A percentile compares a stretch with the other conserved stretches of the same genome.
These are phyloP conservation scores for Sarocladium strictum DNA, from an alignment of 2,329 filamentous ascomycete species.

Conservation along the genomic window DNA sequence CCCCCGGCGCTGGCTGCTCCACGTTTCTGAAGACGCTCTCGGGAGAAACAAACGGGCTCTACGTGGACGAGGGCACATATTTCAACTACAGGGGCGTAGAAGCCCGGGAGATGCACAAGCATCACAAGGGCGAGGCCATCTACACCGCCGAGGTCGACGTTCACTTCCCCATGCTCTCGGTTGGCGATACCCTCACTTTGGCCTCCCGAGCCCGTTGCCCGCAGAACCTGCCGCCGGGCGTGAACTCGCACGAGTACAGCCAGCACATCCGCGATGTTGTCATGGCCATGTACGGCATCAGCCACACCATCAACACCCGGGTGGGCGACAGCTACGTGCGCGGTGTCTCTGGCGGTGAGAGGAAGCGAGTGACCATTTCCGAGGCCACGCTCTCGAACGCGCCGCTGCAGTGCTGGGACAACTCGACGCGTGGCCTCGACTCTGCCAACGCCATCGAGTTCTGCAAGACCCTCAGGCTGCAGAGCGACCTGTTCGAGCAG, in stretches of 20 bases:
- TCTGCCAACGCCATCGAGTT: slow-evolving; percentile 73
- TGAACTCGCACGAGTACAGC: slow-evolving; percentile 48
- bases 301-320: slow-evolving; percentile 68
- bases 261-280: slow-evolving; percentile 63
- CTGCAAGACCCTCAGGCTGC: slow-evolving; percentile 61
- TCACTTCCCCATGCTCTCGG: slow-evolving; percentile 70
- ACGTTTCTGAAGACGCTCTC: slow-evolving; percentile 71
- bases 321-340: slow-evolving; percentile 72
- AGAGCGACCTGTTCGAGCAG: slow-evolving; percentile 59
- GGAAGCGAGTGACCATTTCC: slow-evolving; percentile 60
- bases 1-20: slow-evolving; percentile 48
- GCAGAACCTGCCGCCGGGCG: slow-evolving; percentile 51
- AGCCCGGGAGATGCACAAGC: slow-evolving; percentile 67
- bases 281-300: slow-evolving; percentile 71
- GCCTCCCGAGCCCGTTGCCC: slow-evolving; percentile 66
- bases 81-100: slow-evolving; percentile 77
- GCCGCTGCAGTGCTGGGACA: slow-evolving; percentile 63
- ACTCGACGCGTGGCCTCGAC: slow-evolving; percentile 68
- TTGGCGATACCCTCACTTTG: slow-evolving; percentile 74
- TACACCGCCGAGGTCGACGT: slow-evolving; percentile 82
- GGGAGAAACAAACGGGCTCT: slow-evolving; percentile 76
- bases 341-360: slow-evolving; percentile 69
- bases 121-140: slow-evolving; percentile 78
- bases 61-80: slow-evolving; percentile 61
- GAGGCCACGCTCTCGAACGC: slow-evolving; percentile 53